Evolutionary conservation across 257 asterid species (phyloP).

Genomic region (Solanum clarkiae): DNA sequence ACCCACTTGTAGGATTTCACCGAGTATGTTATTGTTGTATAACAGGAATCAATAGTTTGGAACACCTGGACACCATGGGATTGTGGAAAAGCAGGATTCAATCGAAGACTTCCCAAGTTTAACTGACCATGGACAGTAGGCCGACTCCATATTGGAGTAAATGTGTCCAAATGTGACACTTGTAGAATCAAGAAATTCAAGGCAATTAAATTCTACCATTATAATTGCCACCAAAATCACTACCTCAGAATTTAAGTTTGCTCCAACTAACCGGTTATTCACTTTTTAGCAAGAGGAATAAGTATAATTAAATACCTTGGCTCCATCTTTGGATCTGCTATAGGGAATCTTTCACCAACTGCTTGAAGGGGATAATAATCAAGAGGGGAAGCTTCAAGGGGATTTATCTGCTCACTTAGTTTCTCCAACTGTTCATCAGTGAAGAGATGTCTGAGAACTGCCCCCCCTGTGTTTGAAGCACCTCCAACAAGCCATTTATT

Average conservation of each 20-base stretch:
- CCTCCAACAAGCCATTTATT: slow-evolving; percentile 98
- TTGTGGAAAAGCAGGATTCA: not conserved
- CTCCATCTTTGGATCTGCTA: slow-evolving; percentile 66
- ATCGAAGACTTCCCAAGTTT: not conserved
- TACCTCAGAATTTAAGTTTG: not conserved
- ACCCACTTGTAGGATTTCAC: not conserved
- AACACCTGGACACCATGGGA: not conserved
- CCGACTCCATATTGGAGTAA: not conserved
- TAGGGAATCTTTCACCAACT: slow-evolving; percentile 81
- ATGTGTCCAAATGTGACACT: not conserved
- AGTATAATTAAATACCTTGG: slow-evolving; percentile 43
- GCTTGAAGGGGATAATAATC: slow-evolving; percentile 78
- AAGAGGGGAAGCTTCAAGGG: slow-evolving; percentile 46
- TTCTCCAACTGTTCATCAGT: slow-evolving; percentile 60
- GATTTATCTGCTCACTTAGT: slow-evolving; percentile 61
- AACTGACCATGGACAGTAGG: not conserved
- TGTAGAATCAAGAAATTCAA: not conserved
- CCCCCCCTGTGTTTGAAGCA: slow-evolving; percentile 97
- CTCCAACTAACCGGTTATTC: not conserved
- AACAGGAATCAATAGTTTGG: not conserved
- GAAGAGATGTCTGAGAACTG: slow-evolving; percentile 70
- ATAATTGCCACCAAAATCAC: not conserved
- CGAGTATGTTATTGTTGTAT: not conserved
- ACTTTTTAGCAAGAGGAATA: not conserved
- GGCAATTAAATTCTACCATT: not conserved